Percentiles rank a stretch among this genome's conserved stretches.
These are phyloP conservation scores for Erodium moschatum DNA, from an alignment of 441 rosid genomes.

Conservation along the genomic window DNA sequence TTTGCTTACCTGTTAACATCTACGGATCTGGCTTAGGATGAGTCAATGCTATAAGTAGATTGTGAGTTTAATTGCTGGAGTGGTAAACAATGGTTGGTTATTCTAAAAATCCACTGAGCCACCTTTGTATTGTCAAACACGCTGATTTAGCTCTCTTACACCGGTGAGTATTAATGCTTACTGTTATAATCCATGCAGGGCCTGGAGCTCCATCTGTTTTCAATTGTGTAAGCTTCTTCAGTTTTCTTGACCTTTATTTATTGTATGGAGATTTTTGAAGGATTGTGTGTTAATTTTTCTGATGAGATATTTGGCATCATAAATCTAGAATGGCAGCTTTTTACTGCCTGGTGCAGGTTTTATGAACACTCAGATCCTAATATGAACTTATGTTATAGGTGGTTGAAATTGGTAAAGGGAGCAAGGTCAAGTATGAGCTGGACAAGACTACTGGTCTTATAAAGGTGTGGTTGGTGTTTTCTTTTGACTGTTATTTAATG, in stretches of 20 bases:
- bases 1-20: no score
- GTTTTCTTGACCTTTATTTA: neutral
- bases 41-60: no score
- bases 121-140: conserved; percentile 13
- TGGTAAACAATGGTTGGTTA: no score
- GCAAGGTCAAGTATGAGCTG: conserved; percentile 93
- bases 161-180: conserved; percentile 9
- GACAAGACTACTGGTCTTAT: conserved; percentile 87
- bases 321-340: no score
- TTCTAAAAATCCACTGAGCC: no score
- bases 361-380: neutral
- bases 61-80: no score
- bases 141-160: conserved; percentile 13
- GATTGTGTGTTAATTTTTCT: neutral
- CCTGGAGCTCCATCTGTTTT: conserved; percentile 68
- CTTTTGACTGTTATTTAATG: neutral
- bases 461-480: conserved; percentile 35
- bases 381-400: conserved; percentile 39
- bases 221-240: conserved; percentile 2
- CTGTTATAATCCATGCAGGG: conserved; percentile 41
- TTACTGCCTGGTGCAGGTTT: no score
- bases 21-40: no score
- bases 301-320: no score
- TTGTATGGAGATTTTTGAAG: neutral
- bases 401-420: conserved; percentile 82